Percentiles rank a stretch among this genome's conserved stretches.
phyloP scores from a whole-genome alignment of 805 yeast genomes.

The Tetrapisispora arboricola region DNA sequence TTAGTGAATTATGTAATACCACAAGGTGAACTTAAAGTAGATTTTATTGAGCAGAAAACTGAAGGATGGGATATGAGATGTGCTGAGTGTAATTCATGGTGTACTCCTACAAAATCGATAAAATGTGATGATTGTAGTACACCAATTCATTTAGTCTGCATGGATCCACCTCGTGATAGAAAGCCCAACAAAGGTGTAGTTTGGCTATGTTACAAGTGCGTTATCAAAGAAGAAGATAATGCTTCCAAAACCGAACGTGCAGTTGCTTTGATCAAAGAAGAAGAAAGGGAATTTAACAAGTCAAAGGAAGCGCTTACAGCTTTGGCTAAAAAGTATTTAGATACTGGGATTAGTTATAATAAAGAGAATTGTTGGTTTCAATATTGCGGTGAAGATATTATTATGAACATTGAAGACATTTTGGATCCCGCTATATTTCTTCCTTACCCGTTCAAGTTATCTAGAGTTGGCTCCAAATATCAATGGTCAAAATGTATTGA shows the following conservation, averaged over 20 bases:
- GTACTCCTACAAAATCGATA: conserved; percentile 60
- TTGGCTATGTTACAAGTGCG: conserved; percentile 81
- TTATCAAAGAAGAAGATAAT: conserved; percentile 43
- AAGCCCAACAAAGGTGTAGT: conserved; percentile 83
- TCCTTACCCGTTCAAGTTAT: conserved; percentile 23
- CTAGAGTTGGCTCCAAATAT: conserved; percentile 18
- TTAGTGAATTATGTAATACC: conserved; percentile 16
- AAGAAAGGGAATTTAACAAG: conserved; percentile 3
- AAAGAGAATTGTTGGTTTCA: conserved; percentile 22
- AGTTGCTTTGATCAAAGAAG: neutral
- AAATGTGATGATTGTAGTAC: conserved; percentile 69
- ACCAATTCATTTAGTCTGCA: conserved; percentile 69
- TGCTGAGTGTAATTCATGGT: conserved; percentile 77
- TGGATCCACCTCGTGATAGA: conserved; percentile 70
- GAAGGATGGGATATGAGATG: conserved; percentile 36
- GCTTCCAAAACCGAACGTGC: conserved; percentile 1
- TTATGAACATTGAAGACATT: conserved; percentile 16
- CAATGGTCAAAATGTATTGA: conserved; percentile 24
- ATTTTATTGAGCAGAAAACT: neutral
- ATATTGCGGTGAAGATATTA: conserved; percentile 20
- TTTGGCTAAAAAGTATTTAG: conserved; percentile 10
- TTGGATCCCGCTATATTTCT: conserved; percentile 10
- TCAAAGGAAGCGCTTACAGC: conserved; percentile 9
- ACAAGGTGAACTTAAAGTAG: neutral
- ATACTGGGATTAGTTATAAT: conserved; percentile 6